phyloP scores from a whole-genome alignment of 768 basidiomycete species.

The Rhizopogon vulgaris region DNA sequence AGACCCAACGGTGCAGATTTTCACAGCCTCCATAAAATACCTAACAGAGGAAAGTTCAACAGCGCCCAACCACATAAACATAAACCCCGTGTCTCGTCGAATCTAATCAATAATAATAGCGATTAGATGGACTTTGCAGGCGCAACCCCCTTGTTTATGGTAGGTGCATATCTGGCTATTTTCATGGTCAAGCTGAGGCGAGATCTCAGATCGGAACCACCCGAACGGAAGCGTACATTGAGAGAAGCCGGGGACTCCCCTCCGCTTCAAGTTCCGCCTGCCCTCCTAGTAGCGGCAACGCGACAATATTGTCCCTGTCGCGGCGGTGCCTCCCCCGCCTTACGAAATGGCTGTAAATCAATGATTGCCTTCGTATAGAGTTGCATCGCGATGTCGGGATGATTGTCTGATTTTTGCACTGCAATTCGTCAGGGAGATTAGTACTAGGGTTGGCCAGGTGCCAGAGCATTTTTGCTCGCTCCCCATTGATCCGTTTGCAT shows the following conservation, averaged over 20 bases:
- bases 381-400: neutral
- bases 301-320: neutral
- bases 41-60: neutral
- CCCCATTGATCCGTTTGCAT: neutral
- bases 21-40: neutral
- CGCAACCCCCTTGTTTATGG: neutral
- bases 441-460: neutral
- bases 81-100: neutral
- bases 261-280: neutral
- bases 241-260: neutral
- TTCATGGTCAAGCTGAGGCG: neutral
- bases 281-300: neutral
- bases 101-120: neutral
- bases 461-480: neutral
- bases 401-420: neutral
- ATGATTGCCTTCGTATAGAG: neutral
- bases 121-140: neutral
- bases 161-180: neutral
- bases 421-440: neutral
- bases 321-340: neutral
- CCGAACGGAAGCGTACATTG: neutral
- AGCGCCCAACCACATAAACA: neutral
- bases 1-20: neutral
- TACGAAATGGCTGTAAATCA: neutral
- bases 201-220: neutral